Conservation (phyloP, 139 green algal species). For the Coccomyxa sp. region DNA sequence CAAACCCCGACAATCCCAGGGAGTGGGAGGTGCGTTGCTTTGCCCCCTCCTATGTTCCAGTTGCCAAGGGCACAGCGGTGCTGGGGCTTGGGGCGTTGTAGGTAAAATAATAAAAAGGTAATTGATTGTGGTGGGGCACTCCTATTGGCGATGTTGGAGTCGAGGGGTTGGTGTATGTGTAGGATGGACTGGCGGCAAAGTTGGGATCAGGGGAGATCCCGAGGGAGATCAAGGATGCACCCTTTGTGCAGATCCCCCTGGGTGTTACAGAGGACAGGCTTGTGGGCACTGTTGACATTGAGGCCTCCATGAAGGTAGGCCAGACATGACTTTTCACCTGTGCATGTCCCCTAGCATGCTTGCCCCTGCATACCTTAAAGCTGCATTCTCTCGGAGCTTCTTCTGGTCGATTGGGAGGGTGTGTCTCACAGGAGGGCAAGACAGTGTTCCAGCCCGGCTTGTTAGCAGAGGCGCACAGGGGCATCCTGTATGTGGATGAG, state of each 20-base stretch:
- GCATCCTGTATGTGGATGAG: slow-evolving; percentile 90
- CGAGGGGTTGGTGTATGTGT: background rate
- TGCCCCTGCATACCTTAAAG: no score
- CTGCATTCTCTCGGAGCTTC: no score
- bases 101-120: no score
- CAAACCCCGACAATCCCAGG: slow-evolving; percentile 81
- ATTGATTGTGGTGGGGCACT: no score
- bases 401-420: background rate
- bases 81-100: no score
- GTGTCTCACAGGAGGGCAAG: slow-evolving; percentile 67
- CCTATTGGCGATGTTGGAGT: no score
- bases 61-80: no score
- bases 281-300: slow-evolving; percentile 98
- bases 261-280: slow-evolving; percentile 98
- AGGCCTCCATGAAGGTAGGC: slow-evolving; percentile 92
- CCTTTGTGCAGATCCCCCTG: slow-evolving; percentile 97
- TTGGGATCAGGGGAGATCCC: slow-evolving; percentile 34
- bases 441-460: slow-evolving; percentile 98
- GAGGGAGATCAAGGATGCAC: slow-evolving; percentile 59
- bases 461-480: slow-evolving; percentile 92
- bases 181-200: slow-evolving; percentile 72
- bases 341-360: background rate
- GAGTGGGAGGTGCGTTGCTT: slow-evolving; percentile 73
- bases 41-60: background rate
- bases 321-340: slow-evolving; percentile 13